phyloP scores from a whole-genome alignment of 1,284 basidiomycete species.

The Pterulicium gracile region DNA sequence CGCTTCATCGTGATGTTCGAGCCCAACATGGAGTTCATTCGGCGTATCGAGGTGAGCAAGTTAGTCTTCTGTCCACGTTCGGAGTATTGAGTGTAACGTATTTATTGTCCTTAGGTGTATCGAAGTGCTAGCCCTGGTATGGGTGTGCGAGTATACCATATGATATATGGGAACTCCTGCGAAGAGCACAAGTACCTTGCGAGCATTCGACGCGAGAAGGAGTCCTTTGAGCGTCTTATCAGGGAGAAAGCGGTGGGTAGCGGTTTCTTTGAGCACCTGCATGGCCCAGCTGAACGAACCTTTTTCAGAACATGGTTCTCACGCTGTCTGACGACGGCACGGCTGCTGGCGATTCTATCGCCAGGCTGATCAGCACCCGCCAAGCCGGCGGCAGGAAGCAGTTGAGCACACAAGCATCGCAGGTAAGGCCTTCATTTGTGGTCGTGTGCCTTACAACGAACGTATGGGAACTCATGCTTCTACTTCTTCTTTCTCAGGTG shows the following conservation, averaged over 20 bases:
- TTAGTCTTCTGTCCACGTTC: background rate
- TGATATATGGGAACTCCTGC: constrained; percentile 86
- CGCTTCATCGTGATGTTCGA: constrained; percentile 95
- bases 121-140: constrained; percentile 72
- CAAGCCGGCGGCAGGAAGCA: constrained; percentile 80
- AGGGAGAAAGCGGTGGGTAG: constrained; percentile 77
- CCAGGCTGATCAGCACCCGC: constrained; percentile 83
- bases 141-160: constrained; percentile 88
- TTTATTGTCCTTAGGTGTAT: constrained; percentile 53
- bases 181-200: constrained; percentile 96
- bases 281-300: constrained; percentile 3
- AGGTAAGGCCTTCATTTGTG: constrained; percentile 32
- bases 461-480: constrained; percentile 1
- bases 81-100: constrained; percentile 1
- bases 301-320: constrained; percentile 74
- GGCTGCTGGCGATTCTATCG: constrained; percentile 41
- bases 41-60: constrained; percentile 74
- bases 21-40: constrained; percentile 86
- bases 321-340: constrained; percentile 74
- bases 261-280: constrained; percentile 2
- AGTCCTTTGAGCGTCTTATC: constrained; percentile 90
- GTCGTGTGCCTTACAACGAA: constrained; percentile 6
- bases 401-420: constrained; percentile 55
- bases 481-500: constrained; percentile 38
- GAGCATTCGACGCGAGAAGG: constrained; percentile 83